Conservation (phyloP, 768 basidiomycete genomes). For the Trametes cingulata region DNA sequence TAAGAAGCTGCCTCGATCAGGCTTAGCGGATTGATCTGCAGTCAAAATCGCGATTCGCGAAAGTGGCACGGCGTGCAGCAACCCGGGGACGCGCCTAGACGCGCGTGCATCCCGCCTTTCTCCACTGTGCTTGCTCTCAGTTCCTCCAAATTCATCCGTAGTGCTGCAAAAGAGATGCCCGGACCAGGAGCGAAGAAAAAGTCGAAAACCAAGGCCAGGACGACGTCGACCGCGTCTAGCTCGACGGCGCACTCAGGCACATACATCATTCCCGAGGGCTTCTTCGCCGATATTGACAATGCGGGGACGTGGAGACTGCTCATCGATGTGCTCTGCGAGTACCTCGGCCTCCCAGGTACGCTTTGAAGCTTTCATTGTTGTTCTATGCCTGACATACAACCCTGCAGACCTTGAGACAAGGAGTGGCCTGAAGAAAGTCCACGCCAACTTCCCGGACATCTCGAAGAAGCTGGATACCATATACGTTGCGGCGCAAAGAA, state of each 20-base stretch:
- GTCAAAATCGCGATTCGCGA: conserved; percentile 14
- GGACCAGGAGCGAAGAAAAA: conserved; percentile 32
- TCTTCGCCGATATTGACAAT: conserved; percentile 47
- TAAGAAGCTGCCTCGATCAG: not conserved
- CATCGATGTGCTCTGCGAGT: conserved; percentile 48
- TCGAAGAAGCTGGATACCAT: conserved; percentile 51
- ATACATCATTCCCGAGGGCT: conserved; percentile 22
- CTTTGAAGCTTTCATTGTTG: not conserved
- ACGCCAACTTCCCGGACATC: conserved; percentile 55
- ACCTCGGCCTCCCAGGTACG: conserved; percentile 56
- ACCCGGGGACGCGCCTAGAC: not conserved
- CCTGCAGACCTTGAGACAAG: conserved; percentile 52
- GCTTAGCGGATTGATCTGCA: not conserved
- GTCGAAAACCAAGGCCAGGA: conserved; percentile 6
- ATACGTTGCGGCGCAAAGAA: conserved; percentile 40
- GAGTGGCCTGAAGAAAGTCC: conserved; percentile 63
- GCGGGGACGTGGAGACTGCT: conserved; percentile 51
- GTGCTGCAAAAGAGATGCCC: conserved; percentile 25
- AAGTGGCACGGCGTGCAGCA: conserved; percentile 4
- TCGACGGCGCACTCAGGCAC: not conserved
- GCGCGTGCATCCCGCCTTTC: not conserved
- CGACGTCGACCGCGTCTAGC: not conserved
- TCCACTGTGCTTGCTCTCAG: no score
- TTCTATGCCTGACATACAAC: conserved; percentile 5
- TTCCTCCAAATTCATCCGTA: no score